Percentiles rank a stretch among this genome's conserved stretches.
phyloP scores from a whole-genome alignment of 768 basidiomycete species.

The Suillus discolor region DNA sequence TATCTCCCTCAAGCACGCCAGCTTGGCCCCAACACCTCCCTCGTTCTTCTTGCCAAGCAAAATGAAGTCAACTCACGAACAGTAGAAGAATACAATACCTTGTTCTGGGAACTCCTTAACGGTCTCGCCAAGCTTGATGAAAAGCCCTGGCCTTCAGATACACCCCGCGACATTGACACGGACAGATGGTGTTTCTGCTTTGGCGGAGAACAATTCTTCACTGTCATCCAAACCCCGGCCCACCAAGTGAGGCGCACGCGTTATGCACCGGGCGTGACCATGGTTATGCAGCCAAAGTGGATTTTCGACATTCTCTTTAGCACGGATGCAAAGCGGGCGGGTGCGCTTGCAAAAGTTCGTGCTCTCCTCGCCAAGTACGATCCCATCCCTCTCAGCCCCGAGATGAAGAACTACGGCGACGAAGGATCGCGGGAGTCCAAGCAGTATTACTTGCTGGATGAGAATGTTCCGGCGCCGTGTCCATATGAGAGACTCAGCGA shows the following conservation, averaged over 20 bases:
- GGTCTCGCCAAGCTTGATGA: slow-evolving; percentile 20
- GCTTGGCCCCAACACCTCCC: slow-evolving; percentile 24
- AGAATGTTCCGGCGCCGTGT: slow-evolving; percentile 22
- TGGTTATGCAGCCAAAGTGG: slow-evolving; percentile 29
- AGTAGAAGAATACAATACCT: slow-evolving; percentile 21
- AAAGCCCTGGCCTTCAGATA: slow-evolving; percentile 18
- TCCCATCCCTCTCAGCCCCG: slow-evolving; percentile 23
- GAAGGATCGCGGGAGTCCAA: slow-evolving; percentile 22
- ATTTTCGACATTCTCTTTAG: slow-evolving; percentile 26
- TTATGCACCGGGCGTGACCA: slow-evolving; percentile 20
- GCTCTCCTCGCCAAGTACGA: slow-evolving; percentile 21
- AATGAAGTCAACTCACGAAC: slow-evolving; percentile 9
- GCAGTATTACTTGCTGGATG: slow-evolving; percentile 26
- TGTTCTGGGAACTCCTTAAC: slow-evolving; percentile 25
- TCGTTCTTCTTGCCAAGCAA: slow-evolving; percentile 23
- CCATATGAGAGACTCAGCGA: slow-evolving; percentile 17
- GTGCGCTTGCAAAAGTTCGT: slow-evolving; percentile 22
- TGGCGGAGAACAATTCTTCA: slow-evolving; percentile 23
- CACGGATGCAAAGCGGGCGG: slow-evolving; percentile 20
- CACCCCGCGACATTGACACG: slow-evolving; percentile 24
- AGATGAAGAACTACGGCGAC: slow-evolving; percentile 26
- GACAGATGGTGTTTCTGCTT: slow-evolving; percentile 26
- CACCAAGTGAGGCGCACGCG: slow-evolving; percentile 26
- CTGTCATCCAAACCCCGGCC: slow-evolving; percentile 23
- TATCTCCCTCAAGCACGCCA: slow-evolving; percentile 20